phyloP scores from a whole-genome alignment of 352 stramenopile genomes.

The Phytophthora palmivora region DNA sequence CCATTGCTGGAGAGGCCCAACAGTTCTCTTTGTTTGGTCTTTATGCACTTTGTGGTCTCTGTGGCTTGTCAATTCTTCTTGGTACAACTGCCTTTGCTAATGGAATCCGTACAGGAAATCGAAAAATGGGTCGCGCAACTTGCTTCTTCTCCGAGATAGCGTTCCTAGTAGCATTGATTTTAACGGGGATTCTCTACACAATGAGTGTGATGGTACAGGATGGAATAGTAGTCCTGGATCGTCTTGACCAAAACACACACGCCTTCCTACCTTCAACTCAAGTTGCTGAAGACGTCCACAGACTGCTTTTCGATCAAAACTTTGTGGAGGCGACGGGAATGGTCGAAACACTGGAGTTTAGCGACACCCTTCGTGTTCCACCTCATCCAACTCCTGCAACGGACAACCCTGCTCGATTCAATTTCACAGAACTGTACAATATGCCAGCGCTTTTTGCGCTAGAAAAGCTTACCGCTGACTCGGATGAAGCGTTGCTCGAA shows the following conservation, averaged over 20 bases:
- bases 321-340: conserved; percentile 46
- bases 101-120: conserved; percentile 52
- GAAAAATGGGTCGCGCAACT: conserved; percentile 36
- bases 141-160: conserved; percentile 61
- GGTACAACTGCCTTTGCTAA: conserved; percentile 36
- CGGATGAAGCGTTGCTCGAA: conserved; percentile 30
- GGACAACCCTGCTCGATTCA: conserved; percentile 46
- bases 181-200: conserved; percentile 60
- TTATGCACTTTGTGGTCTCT: conserved; percentile 40
- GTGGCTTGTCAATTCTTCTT: conserved; percentile 37
- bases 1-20: conserved; percentile 35
- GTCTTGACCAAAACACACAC: conserved; percentile 44
- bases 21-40: conserved; percentile 42
- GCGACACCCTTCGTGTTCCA: conserved; percentile 66
- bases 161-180: conserved; percentile 46
- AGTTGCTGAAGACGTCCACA: conserved; percentile 30
- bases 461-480: conserved; percentile 23
- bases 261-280: conserved; percentile 34
- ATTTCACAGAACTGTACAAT: conserved; percentile 57
- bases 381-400: conserved; percentile 57
- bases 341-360: conserved; percentile 53
- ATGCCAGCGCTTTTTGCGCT: conserved; percentile 57
- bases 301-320: conserved; percentile 56
- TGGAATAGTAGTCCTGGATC: conserved; percentile 48
- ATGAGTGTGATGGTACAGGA: conserved; percentile 57